Base-by-base conservation (phyloP, 352 stramenopile species). In the Globisporangium paddicum region DNA sequence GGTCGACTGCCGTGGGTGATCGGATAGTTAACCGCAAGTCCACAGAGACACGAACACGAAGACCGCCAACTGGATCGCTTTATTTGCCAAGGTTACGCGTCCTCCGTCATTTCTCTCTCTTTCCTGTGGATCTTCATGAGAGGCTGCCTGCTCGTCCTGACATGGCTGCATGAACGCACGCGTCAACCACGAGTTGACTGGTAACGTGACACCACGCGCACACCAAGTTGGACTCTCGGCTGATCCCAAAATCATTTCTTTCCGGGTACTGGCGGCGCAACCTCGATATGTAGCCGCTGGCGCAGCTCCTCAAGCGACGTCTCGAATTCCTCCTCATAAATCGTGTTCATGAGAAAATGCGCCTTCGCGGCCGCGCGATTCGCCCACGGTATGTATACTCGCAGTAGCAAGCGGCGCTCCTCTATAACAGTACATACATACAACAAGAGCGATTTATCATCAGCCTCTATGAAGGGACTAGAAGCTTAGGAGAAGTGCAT, bases 261-360 rank as follows among this genome's bases (percentile, higher is more conserved):
- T 55, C 68, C 53, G 0, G 63, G 54, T 6, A 79, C 62, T n/a
- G 61, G 40, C 28, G 75, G 75, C 11, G 75, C 75, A n/a, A 80
- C 54, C 35, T 79, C 68, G 42, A 85, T 73, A 38, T 68, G 68
- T 32, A 91, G 65, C 19, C 78, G 79, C 51, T 77, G 45, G 46
- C 95, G 82, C 54, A 99, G 72, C 40, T 96, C 80, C 13, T 83
- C 67, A 44, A 99, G 75, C 26, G 85, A 79, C 26, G 88, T 97
- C 66, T 97, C 90, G 50, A 98, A 97, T 64, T 98, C 87, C 50
- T 95, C 71, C 73, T 99, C 96, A 68, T 98, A 99, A 76, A 98
- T 98, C 23, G 98, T 82, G 67, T 90, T 97, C 65, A 98, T 82
- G 25, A 99, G 77, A 18, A 85, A 87, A 41, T 79, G 63, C 3